Base-by-base conservation (phyloP, 2,329 filamentous ascomycete genomes). In the Aspergillus pseudoviridinutans region DNA sequence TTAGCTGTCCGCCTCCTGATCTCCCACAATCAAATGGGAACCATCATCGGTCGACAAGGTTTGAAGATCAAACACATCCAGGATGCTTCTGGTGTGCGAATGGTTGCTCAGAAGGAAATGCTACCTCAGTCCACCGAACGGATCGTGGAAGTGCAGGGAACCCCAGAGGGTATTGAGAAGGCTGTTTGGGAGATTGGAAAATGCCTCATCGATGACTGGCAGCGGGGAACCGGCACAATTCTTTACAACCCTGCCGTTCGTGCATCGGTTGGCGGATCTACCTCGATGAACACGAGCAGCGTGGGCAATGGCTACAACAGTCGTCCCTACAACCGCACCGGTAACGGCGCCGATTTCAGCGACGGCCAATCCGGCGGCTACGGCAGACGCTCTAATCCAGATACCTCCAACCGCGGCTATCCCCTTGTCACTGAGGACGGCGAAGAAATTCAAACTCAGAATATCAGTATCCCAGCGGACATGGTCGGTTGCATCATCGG, bases 401-500 rank as follows among this genome's bases (percentile, higher is more conserved):
- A 97, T 73, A 87, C 88, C 62, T 87, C 86, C 62, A 84, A 83
- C 65, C 90, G 92, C 61, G 90, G 90, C 56, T 91, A 90, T 47
- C 92, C 91, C 24, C 91, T 91, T 49, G 90, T 95, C 70, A 92
- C 94, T 61, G 93, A 97, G 78, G 95, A 97, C 64, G 94, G 94
- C 61, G 94, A 97, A 74, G 93, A 97, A 76, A 90, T 97, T 60
- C 93, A 97, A 77, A 99, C 94, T 1, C 94, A 99, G 74, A 99
- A 99, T 80, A 99, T 99, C 78, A 97, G 92, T 82, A 99, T 99
- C 70, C 94, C 94, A 27, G 92, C 94, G 50, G 94, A 99, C 80
- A 99, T 99, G 94, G 94, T 99, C 75, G 94, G 94, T 66, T 99
- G 94, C 79, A 99, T 99, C 79, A 99, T 99, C 74, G 94, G 94